A percentile compares a stretch with the other conserved stretches of the same genome.
Evolutionary conservation across 352 stramenopile genomes (phyloP).

Genomic region (Phytophthora citricola): DNA sequence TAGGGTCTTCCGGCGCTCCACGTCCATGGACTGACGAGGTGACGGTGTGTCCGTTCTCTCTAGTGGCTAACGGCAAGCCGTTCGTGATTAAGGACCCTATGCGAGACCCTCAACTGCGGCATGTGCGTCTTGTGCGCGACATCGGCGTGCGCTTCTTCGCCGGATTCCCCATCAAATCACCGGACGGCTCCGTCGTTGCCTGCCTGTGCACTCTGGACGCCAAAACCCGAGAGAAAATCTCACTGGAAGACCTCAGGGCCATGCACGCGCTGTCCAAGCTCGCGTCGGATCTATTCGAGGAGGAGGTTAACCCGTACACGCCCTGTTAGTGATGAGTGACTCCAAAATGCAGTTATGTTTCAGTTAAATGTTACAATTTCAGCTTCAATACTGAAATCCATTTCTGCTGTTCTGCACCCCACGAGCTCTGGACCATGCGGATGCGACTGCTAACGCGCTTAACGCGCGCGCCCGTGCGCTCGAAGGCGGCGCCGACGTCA

Average conservation of each 20-base stretch:
- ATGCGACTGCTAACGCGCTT: constrained; percentile 28
- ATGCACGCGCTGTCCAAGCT: constrained; percentile 67
- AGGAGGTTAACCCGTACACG: constrained; percentile 48
- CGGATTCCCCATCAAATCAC: constrained; percentile 55
- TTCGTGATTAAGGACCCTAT: constrained; percentile 55
- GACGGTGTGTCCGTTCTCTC: constrained; percentile 30
- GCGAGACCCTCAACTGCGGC: constrained; percentile 41
- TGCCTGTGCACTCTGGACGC: constrained; percentile 54
- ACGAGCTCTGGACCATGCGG: constrained; percentile 10
- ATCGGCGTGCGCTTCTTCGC: constrained; percentile 59
- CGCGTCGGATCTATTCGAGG: constrained; percentile 55
- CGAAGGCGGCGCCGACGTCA: constrained; percentile 13
- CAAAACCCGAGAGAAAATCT: constrained; percentile 37
- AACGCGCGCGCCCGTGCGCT: constrained; percentile 16
- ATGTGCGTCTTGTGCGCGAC: constrained; percentile 48
- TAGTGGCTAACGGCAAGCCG: constrained; percentile 38
- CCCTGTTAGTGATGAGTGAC: constrained; percentile 29
- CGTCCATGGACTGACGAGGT: constrained; percentile 20
- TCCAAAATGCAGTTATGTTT: constrained; percentile 25
- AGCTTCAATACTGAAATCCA: constrained; percentile 8
- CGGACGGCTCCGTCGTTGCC: constrained; percentile 31
- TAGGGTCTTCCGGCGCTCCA: constrained; percentile 42
- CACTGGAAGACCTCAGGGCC: constrained; percentile 45
- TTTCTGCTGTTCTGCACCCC: neutral
- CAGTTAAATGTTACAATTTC: constrained; percentile 12